These are phyloP conservation scores for Lactifluus volemus DNA, from an alignment of 768 basidiomycete species.

Conservation along the genomic window DNA sequence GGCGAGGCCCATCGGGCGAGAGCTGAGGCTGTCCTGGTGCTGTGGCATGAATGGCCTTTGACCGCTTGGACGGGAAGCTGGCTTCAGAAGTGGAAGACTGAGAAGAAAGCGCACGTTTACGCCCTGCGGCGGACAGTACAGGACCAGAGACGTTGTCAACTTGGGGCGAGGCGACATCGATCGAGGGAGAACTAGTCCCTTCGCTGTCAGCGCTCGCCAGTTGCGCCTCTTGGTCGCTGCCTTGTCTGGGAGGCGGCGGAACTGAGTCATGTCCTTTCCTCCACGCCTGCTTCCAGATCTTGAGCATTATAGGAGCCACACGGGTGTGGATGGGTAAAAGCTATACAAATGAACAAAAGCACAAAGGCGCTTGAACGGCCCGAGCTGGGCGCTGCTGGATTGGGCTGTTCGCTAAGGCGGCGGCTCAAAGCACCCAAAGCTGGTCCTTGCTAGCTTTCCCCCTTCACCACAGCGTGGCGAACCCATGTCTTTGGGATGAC, in stretches of 20 bases:
- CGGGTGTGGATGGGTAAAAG: background rate
- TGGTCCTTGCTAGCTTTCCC: too few species aligned
- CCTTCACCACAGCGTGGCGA: background rate
- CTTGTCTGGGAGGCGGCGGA: constrained; percentile 9
- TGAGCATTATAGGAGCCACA: constrained; percentile 32
- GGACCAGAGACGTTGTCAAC: constrained; percentile 14
- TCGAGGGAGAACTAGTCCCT: constrained; percentile 16
- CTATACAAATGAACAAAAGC: background rate
- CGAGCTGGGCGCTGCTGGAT: too few species aligned
- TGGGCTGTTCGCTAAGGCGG: too few species aligned
- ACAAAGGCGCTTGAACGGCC: too few species aligned
- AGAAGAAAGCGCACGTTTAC: constrained; percentile 4
- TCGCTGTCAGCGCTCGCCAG: constrained; percentile 12
- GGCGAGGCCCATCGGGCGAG: background rate
- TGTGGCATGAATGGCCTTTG: background rate
- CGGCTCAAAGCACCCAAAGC: too few species aligned
- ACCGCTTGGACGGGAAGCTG: background rate
- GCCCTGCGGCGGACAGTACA: constrained; percentile 11
- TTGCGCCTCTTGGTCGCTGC: constrained; percentile 14
- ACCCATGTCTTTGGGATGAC: constrained; percentile 1
- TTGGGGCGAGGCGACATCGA: constrained; percentile 10
- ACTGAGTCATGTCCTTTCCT: constrained; percentile 26
- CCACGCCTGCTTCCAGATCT: constrained; percentile 44
- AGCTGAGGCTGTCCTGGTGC: background rate
- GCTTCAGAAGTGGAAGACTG: constrained; percentile 5